Conservation (phyloP, 768 basidiomycete genomes). For the Lyophyllum semitale region DNA sequence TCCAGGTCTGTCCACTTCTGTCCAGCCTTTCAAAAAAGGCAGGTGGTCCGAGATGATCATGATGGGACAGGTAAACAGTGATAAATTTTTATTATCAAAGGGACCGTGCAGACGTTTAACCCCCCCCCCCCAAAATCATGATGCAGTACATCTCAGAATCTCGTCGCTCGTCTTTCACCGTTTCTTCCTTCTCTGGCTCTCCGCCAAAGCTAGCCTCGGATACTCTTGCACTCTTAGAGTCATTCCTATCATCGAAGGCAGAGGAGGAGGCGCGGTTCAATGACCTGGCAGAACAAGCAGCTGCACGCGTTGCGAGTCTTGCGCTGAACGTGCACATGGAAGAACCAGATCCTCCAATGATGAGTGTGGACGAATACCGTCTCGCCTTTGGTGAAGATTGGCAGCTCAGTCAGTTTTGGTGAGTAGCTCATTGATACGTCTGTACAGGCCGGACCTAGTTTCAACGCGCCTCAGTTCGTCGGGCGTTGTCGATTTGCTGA, state of each 20-base stretch:
- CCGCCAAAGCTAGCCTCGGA: constrained; percentile 36
- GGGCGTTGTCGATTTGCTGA: constrained; percentile 1
- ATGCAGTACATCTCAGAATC: constrained; percentile 25
- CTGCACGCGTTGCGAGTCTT: constrained; percentile 34
- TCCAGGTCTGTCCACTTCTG: too few relatives aligned
- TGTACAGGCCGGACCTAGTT: constrained; percentile 6
- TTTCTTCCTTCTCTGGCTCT: constrained; percentile 31
- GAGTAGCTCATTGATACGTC: constrained; percentile 21
- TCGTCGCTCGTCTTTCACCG: constrained; percentile 22
- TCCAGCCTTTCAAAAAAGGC: too few relatives aligned
- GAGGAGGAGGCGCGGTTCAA: constrained; percentile 45
- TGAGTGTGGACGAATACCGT: constrained; percentile 45
- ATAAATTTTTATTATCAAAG: not conserved
- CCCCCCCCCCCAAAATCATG: too few relatives aligned
- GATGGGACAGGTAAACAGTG: not conserved
- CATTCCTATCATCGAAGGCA: constrained; percentile 39
- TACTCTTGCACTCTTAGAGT: constrained; percentile 42
- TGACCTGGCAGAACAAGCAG: constrained; percentile 37
- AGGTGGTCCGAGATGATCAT: too few relatives aligned
- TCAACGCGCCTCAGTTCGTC: constrained; percentile 16
- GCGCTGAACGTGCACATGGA: constrained; percentile 25
- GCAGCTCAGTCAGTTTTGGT: constrained; percentile 56
- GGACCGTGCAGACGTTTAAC: too few relatives aligned
- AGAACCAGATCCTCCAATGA: constrained; percentile 33
- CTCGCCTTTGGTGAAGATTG: constrained; percentile 48